Base-by-base conservation (phyloP, 2,329 filamentous ascomycete genomes). In the Neoascochyta sp. region DNA sequence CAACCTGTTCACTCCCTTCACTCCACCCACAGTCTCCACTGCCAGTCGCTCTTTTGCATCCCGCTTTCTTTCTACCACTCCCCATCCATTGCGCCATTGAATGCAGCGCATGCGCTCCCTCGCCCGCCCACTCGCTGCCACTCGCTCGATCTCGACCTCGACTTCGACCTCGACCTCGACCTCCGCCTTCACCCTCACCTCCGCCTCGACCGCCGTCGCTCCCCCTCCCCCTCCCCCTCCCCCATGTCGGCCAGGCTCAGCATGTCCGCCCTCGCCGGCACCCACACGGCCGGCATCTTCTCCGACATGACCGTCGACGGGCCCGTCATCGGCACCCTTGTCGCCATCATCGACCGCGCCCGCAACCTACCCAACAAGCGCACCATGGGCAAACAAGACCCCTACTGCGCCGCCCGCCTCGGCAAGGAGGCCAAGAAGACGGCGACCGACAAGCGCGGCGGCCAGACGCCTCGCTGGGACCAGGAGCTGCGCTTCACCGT, bases 341-440 rank as follows among this genome's bases (percentile, higher is more conserved):
- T 98, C 25, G 76, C 88, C 34, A 82, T 98, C 52, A 79, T 96
- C 54, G 92, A 98, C 68, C 78, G 89, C 48, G 92, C 89, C 29
- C 96, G 95, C 76, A 98, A 98, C 62, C 69, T 98, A 48, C 92
- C 92, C 28, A 98, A 98, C 67, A 73, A 88, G 50, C 94, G 94
- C 71, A 92, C 88, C 5, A 95, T 98, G 72, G 92, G 92, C 33
- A 98, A 98, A 68, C 92, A 98, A 68, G 89, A 96, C 60, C 90
- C 92, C 0, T 98, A 96, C 65, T 95, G 89, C 65, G 92, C 92
- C 20, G 89, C 88, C 17, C 76, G 92, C 31, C 69, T 98, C 24
- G 92, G 90, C 18, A 98, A 98, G 64, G 89, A 96, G 66, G 92
- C 92, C 26, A 94, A 93, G 70, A 95, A 95, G 74, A 98, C 92